These are phyloP conservation scores for Arthrobotrys conoides DNA, from an alignment of 2,329 filamentous ascomycete species.

Conservation along the genomic window DNA sequence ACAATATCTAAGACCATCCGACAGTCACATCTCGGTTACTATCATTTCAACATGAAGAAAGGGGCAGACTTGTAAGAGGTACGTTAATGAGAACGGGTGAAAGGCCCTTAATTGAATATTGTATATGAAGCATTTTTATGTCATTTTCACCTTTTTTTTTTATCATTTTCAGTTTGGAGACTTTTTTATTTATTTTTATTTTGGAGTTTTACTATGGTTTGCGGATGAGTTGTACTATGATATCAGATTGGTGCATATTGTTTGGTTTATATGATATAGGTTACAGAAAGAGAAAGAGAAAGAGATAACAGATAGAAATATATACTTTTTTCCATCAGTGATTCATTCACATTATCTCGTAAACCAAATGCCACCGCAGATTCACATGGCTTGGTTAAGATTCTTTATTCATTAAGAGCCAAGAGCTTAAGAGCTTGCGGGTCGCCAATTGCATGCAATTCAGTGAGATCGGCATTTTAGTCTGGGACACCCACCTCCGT, in stretches of 20 bases:
- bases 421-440: too few species aligned
- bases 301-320: background rate
- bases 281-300: conserved; percentile 6
- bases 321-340: background rate
- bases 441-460: too few species aligned
- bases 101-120: conserved; percentile 13
- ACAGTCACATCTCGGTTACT: background rate
- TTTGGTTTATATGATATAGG: conserved; percentile 18
- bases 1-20: background rate
- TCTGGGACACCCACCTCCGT: too few species aligned
- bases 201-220: conserved; percentile 29
- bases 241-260: conserved; percentile 50
- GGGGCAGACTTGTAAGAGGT: conserved; percentile 24
- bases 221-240: conserved; percentile 43
- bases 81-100: conserved; percentile 6
- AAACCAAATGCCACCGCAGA: too few species aligned
- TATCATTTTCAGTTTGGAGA: conserved; percentile 3
- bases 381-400: too few species aligned
- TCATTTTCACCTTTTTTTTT: conserved; percentile 17
- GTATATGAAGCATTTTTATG: conserved; percentile 45
- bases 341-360: too few species aligned
- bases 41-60: conserved; percentile 35
- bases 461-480: too few species aligned
- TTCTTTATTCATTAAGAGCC: too few species aligned
- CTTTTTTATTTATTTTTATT: background rate